These are phyloP conservation scores for Wickerhamiella kurtzmanii DNA, from an alignment of 805 yeast genomes.

Conservation along the genomic window DNA sequence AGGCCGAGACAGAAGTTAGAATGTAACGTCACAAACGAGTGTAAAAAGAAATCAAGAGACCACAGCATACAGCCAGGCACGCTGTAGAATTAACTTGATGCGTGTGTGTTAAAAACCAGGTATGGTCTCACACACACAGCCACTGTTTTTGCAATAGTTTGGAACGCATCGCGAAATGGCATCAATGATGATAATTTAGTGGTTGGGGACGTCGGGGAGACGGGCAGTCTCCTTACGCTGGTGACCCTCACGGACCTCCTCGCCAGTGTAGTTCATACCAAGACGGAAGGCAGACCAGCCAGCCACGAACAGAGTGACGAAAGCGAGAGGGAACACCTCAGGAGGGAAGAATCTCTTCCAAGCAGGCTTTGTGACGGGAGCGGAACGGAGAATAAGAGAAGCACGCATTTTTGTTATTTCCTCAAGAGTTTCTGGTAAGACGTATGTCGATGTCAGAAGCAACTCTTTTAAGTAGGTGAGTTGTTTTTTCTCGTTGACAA, in stretches of 20 bases:
- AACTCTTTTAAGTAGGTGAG: not conserved
- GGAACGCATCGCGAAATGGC: not conserved
- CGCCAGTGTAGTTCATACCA: slow-evolving; percentile 14
- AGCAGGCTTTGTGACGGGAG: slow-evolving; percentile 9
- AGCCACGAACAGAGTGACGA: slow-evolving; percentile 14
- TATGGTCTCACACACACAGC: not conserved
- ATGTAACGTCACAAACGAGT: not conserved
- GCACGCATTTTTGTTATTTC: slow-evolving; percentile 20
- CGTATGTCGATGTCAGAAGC: not conserved
- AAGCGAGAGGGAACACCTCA: slow-evolving; percentile 19
- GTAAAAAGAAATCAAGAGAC: not conserved
- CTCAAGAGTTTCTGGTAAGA: too few species aligned
- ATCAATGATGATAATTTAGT: slow-evolving; percentile 2
- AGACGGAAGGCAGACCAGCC: slow-evolving; percentile 16
- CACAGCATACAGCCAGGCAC: not conserved
- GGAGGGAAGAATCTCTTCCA: slow-evolving; percentile 10
- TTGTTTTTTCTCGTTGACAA: not conserved
- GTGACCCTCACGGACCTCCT: slow-evolving; percentile 19
- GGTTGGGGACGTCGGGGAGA: slow-evolving; percentile 12
- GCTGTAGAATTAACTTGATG: not conserved
- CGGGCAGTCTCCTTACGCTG: slow-evolving; percentile 18
- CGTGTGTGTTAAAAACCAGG: not conserved
- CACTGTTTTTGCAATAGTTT: not conserved
- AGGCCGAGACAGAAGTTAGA: not conserved
- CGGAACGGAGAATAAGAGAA: slow-evolving; percentile 17